phyloP scores from a whole-genome alignment of 805 yeast species.

The Monosporozyma solicola region DNA sequence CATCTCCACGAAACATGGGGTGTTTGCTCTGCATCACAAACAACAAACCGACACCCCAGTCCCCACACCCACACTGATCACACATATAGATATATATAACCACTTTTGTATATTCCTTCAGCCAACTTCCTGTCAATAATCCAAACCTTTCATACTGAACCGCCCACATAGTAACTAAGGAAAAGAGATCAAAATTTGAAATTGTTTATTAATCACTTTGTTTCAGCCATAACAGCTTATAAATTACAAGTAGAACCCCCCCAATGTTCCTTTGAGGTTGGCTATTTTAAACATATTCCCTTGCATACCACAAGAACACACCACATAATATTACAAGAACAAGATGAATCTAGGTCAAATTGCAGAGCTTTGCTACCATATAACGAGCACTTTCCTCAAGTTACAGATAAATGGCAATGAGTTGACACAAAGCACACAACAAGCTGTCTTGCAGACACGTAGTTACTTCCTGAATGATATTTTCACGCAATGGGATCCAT shows the following conservation, averaged over 20 bases:
- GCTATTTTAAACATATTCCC: not conserved
- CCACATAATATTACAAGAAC: not conserved
- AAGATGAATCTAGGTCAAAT: conserved; percentile 11
- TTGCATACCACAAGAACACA: not conserved
- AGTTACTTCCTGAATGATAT: conserved; percentile 18
- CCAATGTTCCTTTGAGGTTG: not conserved
- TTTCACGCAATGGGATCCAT: conserved; percentile 25
- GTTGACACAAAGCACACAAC: conserved; percentile 22
- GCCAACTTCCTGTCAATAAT: not conserved
- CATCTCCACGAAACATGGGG: not conserved
- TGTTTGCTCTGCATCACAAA: not conserved
- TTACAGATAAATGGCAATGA: conserved; percentile 1
- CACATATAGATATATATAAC: not conserved
- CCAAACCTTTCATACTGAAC: not conserved
- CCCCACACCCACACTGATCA: no score
- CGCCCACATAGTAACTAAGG: not conserved
- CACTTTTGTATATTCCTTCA: no score
- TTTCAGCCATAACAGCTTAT: not conserved
- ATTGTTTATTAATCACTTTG: not conserved
- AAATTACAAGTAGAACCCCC: no score
- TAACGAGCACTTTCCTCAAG: conserved; percentile 20
- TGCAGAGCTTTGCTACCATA: conserved; percentile 19
- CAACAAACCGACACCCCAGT: no score
- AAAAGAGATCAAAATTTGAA: not conserved
- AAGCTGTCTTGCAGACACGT: conserved; percentile 20